Evolutionary conservation across 768 basidiomycete genomes (phyloP).

Genomic region (Rhizopogon sp.): DNA sequence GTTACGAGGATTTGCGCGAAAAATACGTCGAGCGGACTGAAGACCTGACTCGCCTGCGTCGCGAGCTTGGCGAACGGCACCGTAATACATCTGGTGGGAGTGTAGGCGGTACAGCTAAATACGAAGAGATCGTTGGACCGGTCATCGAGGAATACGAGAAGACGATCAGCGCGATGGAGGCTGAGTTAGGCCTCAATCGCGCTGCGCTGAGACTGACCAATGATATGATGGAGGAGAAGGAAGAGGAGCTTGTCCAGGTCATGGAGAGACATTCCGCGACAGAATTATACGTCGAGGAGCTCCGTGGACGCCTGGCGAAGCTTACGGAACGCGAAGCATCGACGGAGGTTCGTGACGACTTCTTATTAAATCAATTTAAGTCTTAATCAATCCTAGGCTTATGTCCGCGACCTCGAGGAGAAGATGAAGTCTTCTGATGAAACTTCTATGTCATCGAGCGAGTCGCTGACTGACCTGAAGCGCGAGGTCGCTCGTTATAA

Average conservation of each 20-base stretch:
- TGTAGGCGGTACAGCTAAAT: conserved; percentile 66
- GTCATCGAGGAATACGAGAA: conserved; percentile 99
- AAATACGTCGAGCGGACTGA: conserved; percentile 87
- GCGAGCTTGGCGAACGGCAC: conserved; percentile 74
- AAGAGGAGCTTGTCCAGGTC: conserved; percentile 66
- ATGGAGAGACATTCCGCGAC: conserved; percentile 70
- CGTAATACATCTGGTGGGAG: conserved; percentile 54
- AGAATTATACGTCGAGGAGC: conserved; percentile 84
- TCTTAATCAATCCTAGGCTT: conserved; percentile 51
- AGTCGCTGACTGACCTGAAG: conserved; percentile 77
- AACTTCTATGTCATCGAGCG: conserved; percentile 65
- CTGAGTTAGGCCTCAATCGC: conserved; percentile 81
- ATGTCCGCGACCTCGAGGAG: conserved; percentile 90
- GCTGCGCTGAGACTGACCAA: conserved; percentile 88
- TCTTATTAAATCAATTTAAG: neutral
- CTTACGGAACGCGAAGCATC: conserved; percentile 84
- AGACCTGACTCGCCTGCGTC: conserved; percentile 75
- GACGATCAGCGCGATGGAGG: conserved; percentile 92
- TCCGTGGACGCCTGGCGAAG: conserved; percentile 74
- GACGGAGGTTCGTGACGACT: conserved; percentile 61
- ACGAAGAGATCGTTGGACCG: conserved; percentile 92
- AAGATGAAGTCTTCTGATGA: conserved; percentile 87
- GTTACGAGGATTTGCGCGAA: conserved; percentile 77
- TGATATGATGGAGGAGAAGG: conserved; percentile 89
- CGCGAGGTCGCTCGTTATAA: conserved; percentile 77